Conservation (phyloP, 1,139 yeast genomes). For the Lodderomyces beijingensis region DNA sequence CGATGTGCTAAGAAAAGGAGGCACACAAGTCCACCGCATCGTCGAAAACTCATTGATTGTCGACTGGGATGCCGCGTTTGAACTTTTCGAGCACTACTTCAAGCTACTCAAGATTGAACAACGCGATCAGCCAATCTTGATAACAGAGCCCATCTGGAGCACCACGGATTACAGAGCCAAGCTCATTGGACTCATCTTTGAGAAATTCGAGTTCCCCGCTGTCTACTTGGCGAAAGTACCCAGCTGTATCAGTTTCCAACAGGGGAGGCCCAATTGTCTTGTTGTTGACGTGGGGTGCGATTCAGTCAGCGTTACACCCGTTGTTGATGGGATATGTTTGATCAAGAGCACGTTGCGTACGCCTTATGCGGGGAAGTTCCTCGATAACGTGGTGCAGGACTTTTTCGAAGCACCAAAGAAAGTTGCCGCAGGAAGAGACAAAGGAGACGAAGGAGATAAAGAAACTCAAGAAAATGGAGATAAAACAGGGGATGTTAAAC, state of each 20-base stretch:
- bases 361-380: constrained; percentile 58
- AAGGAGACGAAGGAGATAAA: not conserved
- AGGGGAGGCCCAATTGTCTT: constrained; percentile 88
- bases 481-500: not conserved
- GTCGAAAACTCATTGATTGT: constrained; percentile 54
- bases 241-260: constrained; percentile 87
- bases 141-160: constrained; percentile 89
- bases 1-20: constrained; percentile 44
- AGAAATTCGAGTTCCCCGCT: constrained; percentile 75
- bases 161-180: constrained; percentile 62
- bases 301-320: constrained; percentile 80
- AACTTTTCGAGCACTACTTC: constrained; percentile 59
- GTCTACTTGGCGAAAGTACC: constrained; percentile 82
- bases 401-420: constrained; percentile 10
- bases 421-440: not conserved
- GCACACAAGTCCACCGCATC: constrained; percentile 54
- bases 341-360: constrained; percentile 68
- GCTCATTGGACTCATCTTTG: constrained; percentile 73
- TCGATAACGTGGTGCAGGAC: constrained; percentile 44
- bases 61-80: constrained; percentile 76
- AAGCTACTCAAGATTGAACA: constrained; percentile 48
- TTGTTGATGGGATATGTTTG: constrained; percentile 86
- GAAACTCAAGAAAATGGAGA: not conserved
- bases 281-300: constrained; percentile 94
- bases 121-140: constrained; percentile 67